Conservation (phyloP, 75 land plant genomes). For the Picea sitchensis region DNA sequence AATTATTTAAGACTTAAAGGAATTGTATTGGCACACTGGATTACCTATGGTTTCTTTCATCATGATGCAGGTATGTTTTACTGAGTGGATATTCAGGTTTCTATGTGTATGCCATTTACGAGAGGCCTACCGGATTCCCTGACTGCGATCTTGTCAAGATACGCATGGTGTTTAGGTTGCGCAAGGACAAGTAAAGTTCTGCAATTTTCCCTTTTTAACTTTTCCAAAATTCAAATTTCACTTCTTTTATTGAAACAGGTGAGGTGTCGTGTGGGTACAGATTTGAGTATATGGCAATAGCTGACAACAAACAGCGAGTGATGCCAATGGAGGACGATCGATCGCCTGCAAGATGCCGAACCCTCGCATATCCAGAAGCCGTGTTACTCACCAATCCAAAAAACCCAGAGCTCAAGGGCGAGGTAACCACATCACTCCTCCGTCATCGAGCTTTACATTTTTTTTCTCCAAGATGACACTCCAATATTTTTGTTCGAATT, state of each 20-base stretch:
- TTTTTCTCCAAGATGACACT: too few species aligned
- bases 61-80: constrained; percentile 16
- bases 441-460: too few species aligned
- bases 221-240: constrained; percentile 9
- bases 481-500: too few species aligned
- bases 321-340: constrained; percentile 67
- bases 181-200: constrained; percentile 35
- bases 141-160: constrained; percentile 55
- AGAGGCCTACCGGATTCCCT: constrained; percentile 1
- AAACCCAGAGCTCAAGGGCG: constrained; percentile 52
- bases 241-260: too few species aligned
- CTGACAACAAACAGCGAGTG: constrained; percentile 49
- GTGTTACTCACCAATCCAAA: constrained; percentile 49
- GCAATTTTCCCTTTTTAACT: not conserved
- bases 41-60: not conserved
- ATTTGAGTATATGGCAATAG: constrained; percentile 66
- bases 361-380: constrained; percentile 62
- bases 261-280: constrained; percentile 8
- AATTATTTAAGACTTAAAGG: not conserved
- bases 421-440: constrained; percentile 21
- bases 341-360: constrained; percentile 37
- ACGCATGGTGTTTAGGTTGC: constrained; percentile 45
- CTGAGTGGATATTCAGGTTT: too few species aligned
- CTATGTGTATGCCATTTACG: too few species aligned
- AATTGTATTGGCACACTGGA: not conserved